Base-by-base conservation (phyloP, 202 grass and related monocot genomes). In the Musa balbisiana region DNA sequence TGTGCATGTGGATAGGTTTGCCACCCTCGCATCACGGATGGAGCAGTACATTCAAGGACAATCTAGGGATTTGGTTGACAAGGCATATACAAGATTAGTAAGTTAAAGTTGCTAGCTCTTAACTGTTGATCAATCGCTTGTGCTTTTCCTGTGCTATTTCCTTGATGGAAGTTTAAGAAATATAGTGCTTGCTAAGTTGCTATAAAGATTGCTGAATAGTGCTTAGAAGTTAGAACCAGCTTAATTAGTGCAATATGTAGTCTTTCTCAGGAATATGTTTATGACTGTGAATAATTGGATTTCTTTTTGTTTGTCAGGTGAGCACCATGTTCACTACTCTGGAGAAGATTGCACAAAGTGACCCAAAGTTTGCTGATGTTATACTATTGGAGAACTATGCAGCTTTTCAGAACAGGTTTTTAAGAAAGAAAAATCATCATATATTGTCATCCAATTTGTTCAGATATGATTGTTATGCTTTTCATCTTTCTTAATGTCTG, bases 21-120 rank as follows among this genome's bases (percentile, higher is more conserved):
- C 96, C 70, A 92, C 90, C 68, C 96, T 99, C 80, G 96, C 89
- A 25, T 86, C 96, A 84, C 87, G 96, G 66, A 99, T 99, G 96
- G 96, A 99, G 70, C 96, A 89, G 50, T 99, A 99, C 85, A 99
- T 99, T 78, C 96, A 95, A 85, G 96, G 96, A 21, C 96, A 99
- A 80, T 99, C 96, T 62, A 95, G 96, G 82, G 96, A 95, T 58
- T 89, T 99, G 65, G 92, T 95, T 76, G 91, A 99, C 82, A 92
- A 95, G 82, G 91, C 95, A 71, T 95, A 99, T 82, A 95, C 85
- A 79, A 92, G 90, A 87, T 87, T 99, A 82, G 95, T 99, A 73
- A 90, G 95, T 85, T 17, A 77, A 33, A 49, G 16, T 55, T 68
- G 8, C 20, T 75, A 49, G 43, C 24, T 29, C 17, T 69, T 22